phyloP scores from a whole-genome alignment of 2,329 filamentous ascomycete species.

The Conoideocrella luteorostrata region DNA sequence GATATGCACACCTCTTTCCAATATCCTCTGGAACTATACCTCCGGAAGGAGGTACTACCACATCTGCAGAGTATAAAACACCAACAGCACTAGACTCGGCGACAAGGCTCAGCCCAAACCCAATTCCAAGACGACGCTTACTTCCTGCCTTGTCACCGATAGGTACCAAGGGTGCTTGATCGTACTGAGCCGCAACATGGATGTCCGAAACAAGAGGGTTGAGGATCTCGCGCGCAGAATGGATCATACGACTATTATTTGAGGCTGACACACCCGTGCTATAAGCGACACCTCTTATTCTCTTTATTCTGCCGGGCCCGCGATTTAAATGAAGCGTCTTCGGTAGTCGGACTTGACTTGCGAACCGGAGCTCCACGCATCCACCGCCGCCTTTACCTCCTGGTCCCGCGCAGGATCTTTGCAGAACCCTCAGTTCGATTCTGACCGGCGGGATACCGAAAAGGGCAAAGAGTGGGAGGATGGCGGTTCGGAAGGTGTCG shows the following conservation, averaged over 20 bases:
- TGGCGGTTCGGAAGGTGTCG: constrained; percentile 87
- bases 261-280: constrained; percentile 84
- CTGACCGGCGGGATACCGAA: constrained; percentile 78
- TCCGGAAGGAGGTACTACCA: constrained; percentile 66
- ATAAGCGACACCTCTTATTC: constrained; percentile 88
- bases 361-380: constrained; percentile 88
- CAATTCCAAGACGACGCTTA: constrained; percentile 69
- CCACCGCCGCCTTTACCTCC: constrained; percentile 78
- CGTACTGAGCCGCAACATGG: constrained; percentile 79
- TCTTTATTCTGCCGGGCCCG: constrained; percentile 76
- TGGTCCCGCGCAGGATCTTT: constrained; percentile 69
- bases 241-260: constrained; percentile 94
- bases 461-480: constrained; percentile 80
- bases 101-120: constrained; percentile 84
- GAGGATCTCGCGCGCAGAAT: constrained; percentile 76
- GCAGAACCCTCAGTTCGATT: constrained; percentile 79
- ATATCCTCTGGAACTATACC: constrained; percentile 86
- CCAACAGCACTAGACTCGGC: constrained; percentile 82
- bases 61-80: constrained; percentile 82
- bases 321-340: constrained; percentile 87
- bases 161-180: constrained; percentile 53
- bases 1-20: constrained; percentile 79
- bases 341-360: constrained; percentile 84
- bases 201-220: constrained; percentile 85
- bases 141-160: constrained; percentile 47